A percentile compares a stretch with the other conserved stretches of the same genome.
These are phyloP conservation scores for Ascochyta lentis DNA, from an alignment of 2,329 filamentous ascomycete genomes.

Conservation along the genomic window DNA sequence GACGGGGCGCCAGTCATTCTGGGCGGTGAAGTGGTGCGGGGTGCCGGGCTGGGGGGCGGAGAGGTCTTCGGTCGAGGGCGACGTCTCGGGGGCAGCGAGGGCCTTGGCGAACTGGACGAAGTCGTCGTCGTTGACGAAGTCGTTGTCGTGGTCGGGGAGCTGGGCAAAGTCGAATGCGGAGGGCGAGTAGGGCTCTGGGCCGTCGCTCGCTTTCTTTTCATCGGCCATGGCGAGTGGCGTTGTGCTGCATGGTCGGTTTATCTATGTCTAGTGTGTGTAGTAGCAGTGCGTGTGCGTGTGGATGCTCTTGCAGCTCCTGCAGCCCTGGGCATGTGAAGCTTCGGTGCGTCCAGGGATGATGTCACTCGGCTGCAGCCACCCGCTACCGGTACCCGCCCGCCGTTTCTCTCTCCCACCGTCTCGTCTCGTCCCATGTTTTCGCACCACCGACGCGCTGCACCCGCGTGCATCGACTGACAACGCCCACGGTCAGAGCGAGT, in stretches of 20 bases:
- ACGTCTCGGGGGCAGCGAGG: slow-evolving; percentile 78
- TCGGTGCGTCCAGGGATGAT: neutral
- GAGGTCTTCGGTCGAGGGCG: slow-evolving; percentile 67
- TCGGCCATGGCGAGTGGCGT: slow-evolving; percentile 49
- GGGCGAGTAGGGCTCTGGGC: slow-evolving; percentile 65
- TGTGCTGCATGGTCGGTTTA: slow-evolving; percentile 26
- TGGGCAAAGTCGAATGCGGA: slow-evolving; percentile 71
- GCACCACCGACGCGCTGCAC: neutral
- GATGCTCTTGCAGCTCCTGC: neutral
- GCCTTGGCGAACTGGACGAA: slow-evolving; percentile 81
- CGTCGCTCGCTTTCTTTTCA: slow-evolving; percentile 55
- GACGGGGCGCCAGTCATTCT: slow-evolving; percentile 95
- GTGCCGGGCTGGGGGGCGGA: slow-evolving; percentile 51
- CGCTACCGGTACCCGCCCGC: neutral
- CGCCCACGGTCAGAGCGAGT: neutral
- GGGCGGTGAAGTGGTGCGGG: slow-evolving; percentile 76
- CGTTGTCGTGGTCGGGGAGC: slow-evolving; percentile 79
- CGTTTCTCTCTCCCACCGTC: neutral
- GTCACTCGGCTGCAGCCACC: neutral
- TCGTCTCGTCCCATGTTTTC: slow-evolving; percentile 4
- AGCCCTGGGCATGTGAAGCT: slow-evolving; percentile 2
- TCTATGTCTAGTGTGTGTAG: neutral
- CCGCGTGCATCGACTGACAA: neutral
- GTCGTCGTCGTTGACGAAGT: slow-evolving; percentile 77
- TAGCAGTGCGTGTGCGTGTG: neutral